Percentiles rank a stretch among this genome's conserved stretches.
These are phyloP conservation scores for Ustilago esculenta DNA, from an alignment of 1,284 basidiomycete genomes.

Conservation along the genomic window DNA sequence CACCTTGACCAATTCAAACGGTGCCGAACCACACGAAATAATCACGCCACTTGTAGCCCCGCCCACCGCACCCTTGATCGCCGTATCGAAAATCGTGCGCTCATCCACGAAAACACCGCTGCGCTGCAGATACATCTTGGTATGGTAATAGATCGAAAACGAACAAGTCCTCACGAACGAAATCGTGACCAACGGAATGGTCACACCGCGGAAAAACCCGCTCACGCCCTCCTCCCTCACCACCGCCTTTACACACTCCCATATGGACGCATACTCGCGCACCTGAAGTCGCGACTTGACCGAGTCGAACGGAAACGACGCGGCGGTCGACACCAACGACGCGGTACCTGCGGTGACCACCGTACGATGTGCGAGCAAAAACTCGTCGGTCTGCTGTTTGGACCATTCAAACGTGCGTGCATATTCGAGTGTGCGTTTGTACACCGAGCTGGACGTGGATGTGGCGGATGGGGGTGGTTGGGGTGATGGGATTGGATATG, in stretches of 20 bases:
- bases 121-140: constrained; percentile 79
- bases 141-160: constrained; percentile 91
- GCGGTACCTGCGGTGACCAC: constrained; percentile 63
- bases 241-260: constrained; percentile 62
- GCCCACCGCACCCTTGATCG: constrained; percentile 67
- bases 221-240: constrained; percentile 89
- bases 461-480: background rate
- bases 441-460: constrained; percentile 9
- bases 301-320: constrained; percentile 65
- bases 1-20: constrained; percentile 96
- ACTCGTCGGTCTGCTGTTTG: constrained; percentile 46
- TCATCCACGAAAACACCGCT: constrained; percentile 26
- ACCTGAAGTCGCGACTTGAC: constrained; percentile 65
- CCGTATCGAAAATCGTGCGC: constrained; percentile 37
- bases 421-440: constrained; percentile 15
- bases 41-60: constrained; percentile 84
- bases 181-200: constrained; percentile 94
- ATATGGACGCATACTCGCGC: constrained; percentile 63
- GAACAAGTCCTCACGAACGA: constrained; percentile 92
- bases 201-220: constrained; percentile 82
- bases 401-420: constrained; percentile 27
- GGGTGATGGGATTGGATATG: constrained; percentile 13
- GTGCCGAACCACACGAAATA: constrained; percentile 71
- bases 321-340: constrained; percentile 62
- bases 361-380: constrained; percentile 58